These are phyloP conservation scores for Talaromyces albobiverticillius DNA, from an alignment of 2,329 filamentous ascomycete species.

Conservation along the genomic window DNA sequence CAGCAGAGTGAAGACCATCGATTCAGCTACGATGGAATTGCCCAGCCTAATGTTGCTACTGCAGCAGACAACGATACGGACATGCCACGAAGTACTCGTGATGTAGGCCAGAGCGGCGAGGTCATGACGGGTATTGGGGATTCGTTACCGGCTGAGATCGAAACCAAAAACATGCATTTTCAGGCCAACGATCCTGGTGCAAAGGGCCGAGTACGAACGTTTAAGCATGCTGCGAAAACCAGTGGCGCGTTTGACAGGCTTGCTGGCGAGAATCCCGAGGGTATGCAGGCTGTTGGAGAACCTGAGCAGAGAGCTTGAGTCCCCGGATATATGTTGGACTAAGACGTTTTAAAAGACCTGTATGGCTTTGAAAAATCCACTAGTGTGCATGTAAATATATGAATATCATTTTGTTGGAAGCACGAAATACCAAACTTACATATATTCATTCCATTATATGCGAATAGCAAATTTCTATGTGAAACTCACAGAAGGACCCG, in stretches of 20 bases:
- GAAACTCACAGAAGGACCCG: constrained; percentile 69
- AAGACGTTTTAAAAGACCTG: neutral
- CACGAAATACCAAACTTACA: neutral
- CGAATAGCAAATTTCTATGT: constrained; percentile 19
- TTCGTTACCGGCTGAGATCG: constrained; percentile 33
- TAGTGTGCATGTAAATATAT: neutral
- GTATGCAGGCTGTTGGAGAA: constrained; percentile 27
- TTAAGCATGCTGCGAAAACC: constrained; percentile 39
- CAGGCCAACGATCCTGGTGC: constrained; percentile 31
- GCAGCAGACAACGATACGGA: constrained; percentile 50
- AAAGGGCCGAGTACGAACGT: constrained; percentile 35
- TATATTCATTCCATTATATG: neutral
- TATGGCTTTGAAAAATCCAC: neutral
- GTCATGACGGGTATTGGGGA: constrained; percentile 43
- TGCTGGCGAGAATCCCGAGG: constrained; percentile 33
- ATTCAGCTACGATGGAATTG: constrained; percentile 51
- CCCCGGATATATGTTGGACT: neutral
- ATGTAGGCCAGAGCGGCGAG: constrained; percentile 35
- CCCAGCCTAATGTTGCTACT: constrained; percentile 29
- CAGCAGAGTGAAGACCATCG: constrained; percentile 42
- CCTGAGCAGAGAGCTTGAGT: constrained; percentile 13
- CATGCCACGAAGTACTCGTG: constrained; percentile 39
- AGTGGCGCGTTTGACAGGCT: constrained; percentile 37
- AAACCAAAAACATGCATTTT: constrained; percentile 38
- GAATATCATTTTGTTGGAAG: neutral